Evolutionary conservation across 2,329 filamentous ascomycete species (phyloP).

Genomic region (Diplodia mutila): DNA sequence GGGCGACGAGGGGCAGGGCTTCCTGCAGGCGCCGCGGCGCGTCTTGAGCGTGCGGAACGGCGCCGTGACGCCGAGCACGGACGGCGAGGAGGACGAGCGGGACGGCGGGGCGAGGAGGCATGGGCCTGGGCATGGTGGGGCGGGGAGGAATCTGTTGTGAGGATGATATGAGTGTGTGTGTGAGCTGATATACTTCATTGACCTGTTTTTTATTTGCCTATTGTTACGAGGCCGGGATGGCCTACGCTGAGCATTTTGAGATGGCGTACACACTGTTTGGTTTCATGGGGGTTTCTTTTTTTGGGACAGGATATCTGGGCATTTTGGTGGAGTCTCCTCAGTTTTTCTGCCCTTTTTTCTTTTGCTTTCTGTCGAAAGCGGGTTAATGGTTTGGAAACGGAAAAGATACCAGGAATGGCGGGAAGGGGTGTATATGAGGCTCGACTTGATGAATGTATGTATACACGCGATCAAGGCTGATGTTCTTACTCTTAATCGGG

Average conservation of each 20-base stretch:
- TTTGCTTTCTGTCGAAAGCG: not conserved
- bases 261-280: not conserved
- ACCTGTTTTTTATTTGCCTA: not conserved
- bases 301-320: not conserved
- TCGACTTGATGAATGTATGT: not conserved
- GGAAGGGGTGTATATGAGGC: not conserved
- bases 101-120: not conserved
- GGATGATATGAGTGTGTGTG: not conserved
- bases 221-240: not conserved
- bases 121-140: not conserved
- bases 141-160: not conserved
- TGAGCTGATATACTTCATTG: not conserved
- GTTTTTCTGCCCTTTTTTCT: not conserved
- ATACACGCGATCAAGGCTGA: not conserved
- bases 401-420: not conserved
- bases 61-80: slow-evolving; percentile 13
- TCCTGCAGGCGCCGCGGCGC: not conserved
- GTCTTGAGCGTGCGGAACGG: slow-evolving; percentile 19
- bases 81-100: not conserved
- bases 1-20: not conserved
- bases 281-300: not conserved
- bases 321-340: not conserved
- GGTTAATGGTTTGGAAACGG: not conserved
- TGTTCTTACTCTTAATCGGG: not conserved
- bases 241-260: not conserved